phyloP scores from a whole-genome alignment of 1,284 basidiomycete species.

The Garcileccinum viscosum region DNA sequence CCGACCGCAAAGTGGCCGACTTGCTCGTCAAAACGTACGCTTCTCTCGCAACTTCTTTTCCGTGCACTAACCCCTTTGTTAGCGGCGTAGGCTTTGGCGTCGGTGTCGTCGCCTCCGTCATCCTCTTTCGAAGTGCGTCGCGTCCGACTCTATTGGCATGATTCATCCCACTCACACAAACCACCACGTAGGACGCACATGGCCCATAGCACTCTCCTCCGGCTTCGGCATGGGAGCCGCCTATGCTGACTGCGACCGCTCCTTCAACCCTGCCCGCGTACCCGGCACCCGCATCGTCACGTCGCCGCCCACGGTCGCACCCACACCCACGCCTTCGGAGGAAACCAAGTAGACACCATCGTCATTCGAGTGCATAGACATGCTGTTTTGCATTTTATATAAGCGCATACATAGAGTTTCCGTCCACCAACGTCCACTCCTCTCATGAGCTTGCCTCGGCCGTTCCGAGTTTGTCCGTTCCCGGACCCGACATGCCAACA shows the following conservation, averaged over 20 bases:
- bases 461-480: slow-evolving; percentile 29
- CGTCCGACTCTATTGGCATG: slow-evolving; percentile 5
- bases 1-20: slow-evolving; percentile 65
- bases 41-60: slow-evolving; percentile 15
- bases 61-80: slow-evolving; percentile 38
- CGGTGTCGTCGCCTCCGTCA: slow-evolving; percentile 92
- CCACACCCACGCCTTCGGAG: slow-evolving; percentile 28
- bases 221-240: slow-evolving; percentile 90
- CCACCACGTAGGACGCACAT: slow-evolving; percentile 81
- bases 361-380: slow-evolving; percentile 16
- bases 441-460: slow-evolving; percentile 5
- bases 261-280: slow-evolving; percentile 93
- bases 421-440: background rate
- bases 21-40: slow-evolving; percentile 78
- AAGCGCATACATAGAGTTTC: background rate
- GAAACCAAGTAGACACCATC: slow-evolving; percentile 33
- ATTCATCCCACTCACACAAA: background rate
- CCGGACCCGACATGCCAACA: background rate
- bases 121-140: slow-evolving; percentile 92
- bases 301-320: background rate
- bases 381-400: background rate
- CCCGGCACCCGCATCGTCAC: slow-evolving; percentile 84
- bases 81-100: slow-evolving; percentile 95
- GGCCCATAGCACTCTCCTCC: slow-evolving; percentile 93
- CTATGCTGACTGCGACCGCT: slow-evolving; percentile 95